Base-by-base conservation (phyloP, 2,329 filamentous ascomycete genomes). In the Colletotrichum melonis region DNA sequence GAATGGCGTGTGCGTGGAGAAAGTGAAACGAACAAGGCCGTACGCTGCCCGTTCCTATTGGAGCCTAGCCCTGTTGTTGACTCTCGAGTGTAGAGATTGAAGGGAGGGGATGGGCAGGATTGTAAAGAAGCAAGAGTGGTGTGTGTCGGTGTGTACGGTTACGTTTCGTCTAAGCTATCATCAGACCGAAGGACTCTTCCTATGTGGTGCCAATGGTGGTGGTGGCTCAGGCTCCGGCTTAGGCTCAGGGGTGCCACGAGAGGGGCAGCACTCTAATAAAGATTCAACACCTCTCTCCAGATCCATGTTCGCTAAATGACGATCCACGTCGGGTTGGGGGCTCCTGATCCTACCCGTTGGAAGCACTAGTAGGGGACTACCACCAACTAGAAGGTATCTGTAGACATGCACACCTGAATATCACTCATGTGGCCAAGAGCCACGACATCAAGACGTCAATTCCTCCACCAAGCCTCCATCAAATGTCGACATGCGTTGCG, bases 91-190 rank as follows among this genome's bases (percentile, higher is more conserved):
- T 32, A 57, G 28, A 62, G 26, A 57, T 19, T 19, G 63, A 46
- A 24, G 19, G 32, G 68, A 42, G 19, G 46, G 58, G 52, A 62
- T 32, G 49, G 52, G 16, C 52, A 55, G 11, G n/a, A 30, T 16
- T 30, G 38, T 28, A 56, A 26, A 26, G 24, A 24, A 24, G 49
- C n/a, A 35, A 28, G 32, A 24, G 5, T n/a, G 42, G 35, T 49
- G 54, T 49, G 54, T 64, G 64, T 59, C 49, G 30, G 64, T 52
- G 26, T 35, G 32, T 26, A 59, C 55, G n/a, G 9, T 11, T n/a
- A 11, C 32, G 64, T 67, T 63, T 58, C 57, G 35, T 68, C 69
- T 62, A 63, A 72, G 63, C 69, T 67, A 32, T 32, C 49, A 30
- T 49, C 30, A 7, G 49, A 26, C 11, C 28, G 8, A 32, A 67